Percentiles rank a stretch among this genome's conserved stretches.
phyloP scores from a whole-genome alignment of 83 land plant species.

The Larix sibirica region DNA sequence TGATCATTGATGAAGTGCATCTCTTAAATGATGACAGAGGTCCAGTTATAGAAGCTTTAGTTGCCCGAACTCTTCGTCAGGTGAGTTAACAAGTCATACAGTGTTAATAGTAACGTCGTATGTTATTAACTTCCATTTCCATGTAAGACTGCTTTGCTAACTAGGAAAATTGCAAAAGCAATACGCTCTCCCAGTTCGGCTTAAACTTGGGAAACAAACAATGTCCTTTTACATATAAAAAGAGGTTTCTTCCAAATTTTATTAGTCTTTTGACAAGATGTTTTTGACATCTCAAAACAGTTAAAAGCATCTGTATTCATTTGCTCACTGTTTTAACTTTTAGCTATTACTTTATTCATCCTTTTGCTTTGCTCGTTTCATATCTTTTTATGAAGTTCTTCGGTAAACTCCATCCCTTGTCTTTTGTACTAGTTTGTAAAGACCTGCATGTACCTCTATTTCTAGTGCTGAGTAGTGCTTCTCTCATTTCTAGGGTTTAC shows the following conservation, averaged over 20 bases:
- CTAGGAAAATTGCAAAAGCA: background rate
- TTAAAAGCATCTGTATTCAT: background rate
- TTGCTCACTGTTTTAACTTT: background rate
- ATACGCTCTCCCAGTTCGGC: background rate
- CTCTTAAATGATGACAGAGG: conserved; percentile 99
- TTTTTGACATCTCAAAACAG: background rate
- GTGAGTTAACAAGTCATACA: conserved; percentile 26
- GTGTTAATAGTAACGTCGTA: background rate
- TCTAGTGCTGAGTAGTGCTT: too few relatives aligned
- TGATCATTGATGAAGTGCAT: conserved; percentile 99
- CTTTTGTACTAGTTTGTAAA: too few relatives aligned
- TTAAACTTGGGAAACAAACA: background rate
- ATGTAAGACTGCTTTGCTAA: background rate
- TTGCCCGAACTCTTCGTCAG: conserved; percentile 98
- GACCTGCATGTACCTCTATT: too few relatives aligned
- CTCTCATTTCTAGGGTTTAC: too few relatives aligned
- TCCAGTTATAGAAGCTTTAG: conserved; percentile 96
- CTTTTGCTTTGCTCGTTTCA: background rate
- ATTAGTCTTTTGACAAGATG: background rate
- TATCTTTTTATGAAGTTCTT: too few relatives aligned
- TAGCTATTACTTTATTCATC: background rate
- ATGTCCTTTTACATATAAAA: background rate
- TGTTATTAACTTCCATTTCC: background rate
- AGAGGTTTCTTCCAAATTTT: background rate
- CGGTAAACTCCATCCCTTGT: too few relatives aligned